Conservation (phyloP, 805 yeast genomes). For the Candida parachauliodes region DNA sequence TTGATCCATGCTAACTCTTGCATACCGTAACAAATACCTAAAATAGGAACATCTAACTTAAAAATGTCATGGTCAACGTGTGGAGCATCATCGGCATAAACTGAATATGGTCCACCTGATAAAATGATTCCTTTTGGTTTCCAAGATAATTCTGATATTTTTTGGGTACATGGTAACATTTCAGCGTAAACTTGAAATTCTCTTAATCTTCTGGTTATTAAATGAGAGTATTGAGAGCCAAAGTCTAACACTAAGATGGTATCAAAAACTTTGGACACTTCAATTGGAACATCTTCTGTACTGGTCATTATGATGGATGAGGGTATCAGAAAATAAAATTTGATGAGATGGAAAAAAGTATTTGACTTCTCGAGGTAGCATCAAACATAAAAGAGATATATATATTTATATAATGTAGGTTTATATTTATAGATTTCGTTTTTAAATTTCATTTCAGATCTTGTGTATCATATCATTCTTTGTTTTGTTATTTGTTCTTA, state of each 20-base stretch:
- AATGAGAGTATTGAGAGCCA: slow-evolving; percentile 97
- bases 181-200: slow-evolving; percentile 98
- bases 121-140: slow-evolving; percentile 94
- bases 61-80: slow-evolving; percentile 95
- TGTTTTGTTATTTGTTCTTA: too few species aligned
- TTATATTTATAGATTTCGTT: too few species aligned
- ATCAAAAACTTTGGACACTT: slow-evolving; percentile 88
- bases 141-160: slow-evolving; percentile 87
- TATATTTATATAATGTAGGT: neutral
- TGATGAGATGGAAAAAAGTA: slow-evolving; percentile 5
- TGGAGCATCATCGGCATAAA: slow-evolving; percentile 91
- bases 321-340: neutral
- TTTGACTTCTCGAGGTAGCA: slow-evolving; percentile 7
- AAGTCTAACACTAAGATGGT: slow-evolving; percentile 96
- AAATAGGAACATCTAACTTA: slow-evolving; percentile 85
- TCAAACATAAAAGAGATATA: neutral
- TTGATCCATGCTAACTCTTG: slow-evolving; percentile 98
- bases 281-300: slow-evolving; percentile 38
- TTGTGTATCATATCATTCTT: too few species aligned
- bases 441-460: too few species aligned
- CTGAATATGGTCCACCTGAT: slow-evolving; percentile 98
- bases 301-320: slow-evolving; percentile 1
- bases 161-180: slow-evolving; percentile 99
- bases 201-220: slow-evolving; percentile 95
- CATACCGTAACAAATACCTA: slow-evolving; percentile 99